A percentile compares a stretch with the other conserved stretches of the same genome.
These are phyloP conservation scores for Panicum virgatum DNA, from an alignment of 202 grass and related monocot genomes.

Conservation along the genomic window DNA sequence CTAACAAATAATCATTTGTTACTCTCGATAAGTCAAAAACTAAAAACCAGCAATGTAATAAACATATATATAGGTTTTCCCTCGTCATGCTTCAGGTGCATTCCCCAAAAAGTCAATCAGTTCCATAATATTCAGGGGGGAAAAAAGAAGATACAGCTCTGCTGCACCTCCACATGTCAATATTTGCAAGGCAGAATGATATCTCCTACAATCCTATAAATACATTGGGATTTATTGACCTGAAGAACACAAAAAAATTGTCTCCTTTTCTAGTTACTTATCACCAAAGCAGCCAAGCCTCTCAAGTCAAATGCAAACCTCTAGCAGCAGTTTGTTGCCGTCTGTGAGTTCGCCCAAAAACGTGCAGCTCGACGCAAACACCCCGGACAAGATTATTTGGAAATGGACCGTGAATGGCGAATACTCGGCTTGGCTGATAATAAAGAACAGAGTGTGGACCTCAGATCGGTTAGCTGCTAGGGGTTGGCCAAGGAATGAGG, in stretches of 20 bases:
- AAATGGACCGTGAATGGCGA: too few relatives aligned
- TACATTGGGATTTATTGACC: neutral
- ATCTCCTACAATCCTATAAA: neutral
- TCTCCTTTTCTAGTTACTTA: neutral
- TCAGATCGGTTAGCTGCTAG: too few relatives aligned
- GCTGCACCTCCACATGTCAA: neutral
- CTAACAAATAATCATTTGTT: neutral
- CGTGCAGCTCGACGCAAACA: too few relatives aligned
- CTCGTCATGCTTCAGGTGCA: neutral
- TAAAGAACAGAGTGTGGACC: too few relatives aligned
- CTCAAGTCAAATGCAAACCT: neutral
- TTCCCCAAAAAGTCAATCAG: neutral
- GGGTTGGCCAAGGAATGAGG: too few relatives aligned
- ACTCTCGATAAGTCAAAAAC: neutral
- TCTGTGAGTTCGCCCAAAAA: too few relatives aligned
- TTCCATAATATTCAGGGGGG: too few relatives aligned
- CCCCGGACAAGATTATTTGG: too few relatives aligned
- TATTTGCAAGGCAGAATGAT: neutral
- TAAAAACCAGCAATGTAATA: neutral
- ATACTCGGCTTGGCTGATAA: too few relatives aligned
- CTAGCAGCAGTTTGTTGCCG: too few relatives aligned
- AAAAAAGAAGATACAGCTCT: neutral
- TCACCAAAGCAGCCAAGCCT: neutral
- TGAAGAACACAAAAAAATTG: constrained; percentile 7
- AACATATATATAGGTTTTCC: neutral